These are phyloP conservation scores for Penicillium verhagenii DNA, from an alignment of 495 filamentous ascomycete genomes.

Conservation along the genomic window DNA sequence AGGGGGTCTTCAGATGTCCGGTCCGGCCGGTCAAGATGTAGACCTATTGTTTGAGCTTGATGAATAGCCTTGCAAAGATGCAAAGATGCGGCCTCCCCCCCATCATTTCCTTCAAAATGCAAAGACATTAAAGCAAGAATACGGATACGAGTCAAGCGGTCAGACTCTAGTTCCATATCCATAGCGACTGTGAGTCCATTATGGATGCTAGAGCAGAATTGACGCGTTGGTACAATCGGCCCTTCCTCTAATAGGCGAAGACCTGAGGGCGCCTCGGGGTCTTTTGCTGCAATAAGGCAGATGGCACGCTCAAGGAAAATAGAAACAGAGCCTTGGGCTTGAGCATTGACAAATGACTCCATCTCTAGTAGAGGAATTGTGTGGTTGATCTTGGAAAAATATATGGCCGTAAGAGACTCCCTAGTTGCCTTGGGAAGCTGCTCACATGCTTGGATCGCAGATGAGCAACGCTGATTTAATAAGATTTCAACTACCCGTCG, in stretches of 20 bases:
- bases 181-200: slow-evolving; percentile 38
- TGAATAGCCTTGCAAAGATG: slow-evolving; percentile 51
- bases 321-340: slow-evolving; percentile 22
- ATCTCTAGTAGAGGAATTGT: slow-evolving; percentile 41
- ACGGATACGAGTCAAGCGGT: slow-evolving; percentile 46
- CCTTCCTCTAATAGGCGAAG: slow-evolving; percentile 31
- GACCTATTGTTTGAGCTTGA: slow-evolving; percentile 63
- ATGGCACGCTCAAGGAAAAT: slow-evolving; percentile 44
- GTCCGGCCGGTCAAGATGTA: slow-evolving; percentile 54
- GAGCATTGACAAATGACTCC: slow-evolving; percentile 18
- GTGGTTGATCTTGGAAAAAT: slow-evolving; percentile 35
- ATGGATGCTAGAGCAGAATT: slow-evolving; percentile 41
- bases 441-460: slow-evolving; percentile 30
- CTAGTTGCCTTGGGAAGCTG: slow-evolving; percentile 28
- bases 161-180: slow-evolving; percentile 39
- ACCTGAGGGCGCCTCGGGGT: slow-evolving; percentile 29
- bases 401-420: slow-evolving; percentile 28
- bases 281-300: slow-evolving; percentile 47
- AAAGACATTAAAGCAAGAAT: slow-evolving; percentile 46
- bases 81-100: slow-evolving; percentile 46
- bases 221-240: slow-evolving; percentile 24
- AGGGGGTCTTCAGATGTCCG: slow-evolving; percentile 34
- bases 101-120: slow-evolving; percentile 45
- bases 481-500: slow-evolving; percentile 21
- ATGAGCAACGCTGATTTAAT: slow-evolving; percentile 28